Evolutionary conservation across 2,329 filamentous ascomycete genomes (phyloP).

Genomic region (Hypoxylon sp.): DNA sequence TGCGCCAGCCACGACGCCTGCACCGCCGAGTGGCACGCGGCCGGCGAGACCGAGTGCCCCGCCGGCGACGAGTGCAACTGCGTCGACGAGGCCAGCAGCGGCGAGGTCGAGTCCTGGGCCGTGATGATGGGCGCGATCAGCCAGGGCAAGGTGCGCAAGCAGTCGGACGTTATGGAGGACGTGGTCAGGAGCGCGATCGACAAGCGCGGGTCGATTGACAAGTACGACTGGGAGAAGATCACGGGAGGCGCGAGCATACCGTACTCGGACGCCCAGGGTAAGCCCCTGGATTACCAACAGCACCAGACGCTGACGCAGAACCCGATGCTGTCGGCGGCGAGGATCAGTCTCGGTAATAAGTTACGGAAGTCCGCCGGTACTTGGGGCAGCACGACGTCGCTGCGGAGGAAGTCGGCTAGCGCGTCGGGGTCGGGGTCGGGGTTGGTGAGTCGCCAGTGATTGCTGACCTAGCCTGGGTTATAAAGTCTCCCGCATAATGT

Average conservation of each 20-base stretch:
- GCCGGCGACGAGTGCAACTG: conserved; percentile 75
- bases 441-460: conserved; percentile 37
- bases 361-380: conserved; percentile 62
- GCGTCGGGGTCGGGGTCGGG: conserved; percentile 30
- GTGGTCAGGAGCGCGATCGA: conserved; percentile 17
- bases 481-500: no score
- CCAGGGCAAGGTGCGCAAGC: conserved; percentile 52
- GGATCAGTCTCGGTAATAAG: conserved; percentile 63
- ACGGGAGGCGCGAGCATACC: conserved; percentile 45
- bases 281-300: conserved; percentile 42
- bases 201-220: conserved; percentile 47
- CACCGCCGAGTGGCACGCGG: conserved; percentile 68
- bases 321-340: conserved; percentile 56
- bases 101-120: conserved; percentile 71
- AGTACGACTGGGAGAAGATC: conserved; percentile 55
- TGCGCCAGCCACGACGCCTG: conserved; percentile 71
- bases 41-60: conserved; percentile 68
- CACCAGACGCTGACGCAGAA: conserved; percentile 41
- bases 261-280: conserved; percentile 47
- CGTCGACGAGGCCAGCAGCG: conserved; percentile 65
- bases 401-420: conserved; percentile 51
- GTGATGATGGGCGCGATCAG: conserved; percentile 62
- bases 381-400: conserved; percentile 59
- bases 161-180: conserved; percentile 38
- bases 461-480: no score